Conservation (phyloP, 1,139 yeast genomes). For the Geotrichum siamense region DNA sequence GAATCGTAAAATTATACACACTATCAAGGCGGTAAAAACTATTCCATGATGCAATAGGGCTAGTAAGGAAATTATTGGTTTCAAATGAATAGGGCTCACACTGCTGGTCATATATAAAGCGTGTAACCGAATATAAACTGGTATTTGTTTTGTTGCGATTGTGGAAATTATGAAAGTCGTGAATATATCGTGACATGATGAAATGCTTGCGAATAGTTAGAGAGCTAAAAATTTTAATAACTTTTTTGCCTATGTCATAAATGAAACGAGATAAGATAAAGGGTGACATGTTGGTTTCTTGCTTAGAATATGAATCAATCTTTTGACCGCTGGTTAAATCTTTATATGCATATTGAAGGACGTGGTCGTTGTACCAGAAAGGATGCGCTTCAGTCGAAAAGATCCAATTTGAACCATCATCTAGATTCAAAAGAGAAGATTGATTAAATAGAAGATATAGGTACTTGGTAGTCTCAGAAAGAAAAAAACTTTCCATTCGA, state of each 20-base stretch:
- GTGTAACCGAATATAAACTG: neutral
- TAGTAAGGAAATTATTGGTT: conserved; percentile 17
- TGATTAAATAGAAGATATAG: conserved; percentile 73
- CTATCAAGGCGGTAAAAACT: conserved; percentile 32
- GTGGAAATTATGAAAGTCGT: neutral
- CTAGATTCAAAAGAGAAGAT: conserved; percentile 46
- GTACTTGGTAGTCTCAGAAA: conserved; percentile 81
- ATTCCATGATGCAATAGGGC: conserved; percentile 33
- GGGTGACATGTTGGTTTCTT: neutral
- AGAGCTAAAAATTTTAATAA: neutral
- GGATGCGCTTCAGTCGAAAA: conserved; percentile 96
- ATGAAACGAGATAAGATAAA: neutral
- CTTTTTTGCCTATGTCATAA: neutral
- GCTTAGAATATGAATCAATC: neutral
- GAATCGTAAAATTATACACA: conserved; percentile 25
- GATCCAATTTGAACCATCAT: conserved; percentile 50
- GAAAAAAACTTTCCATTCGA: conserved; percentile 85
- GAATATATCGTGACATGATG: neutral
- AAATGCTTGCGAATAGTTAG: neutral
- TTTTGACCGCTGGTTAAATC: neutral
- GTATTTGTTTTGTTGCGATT: neutral
- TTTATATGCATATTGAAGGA: conserved; percentile 24
- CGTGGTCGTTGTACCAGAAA: conserved; percentile 49
- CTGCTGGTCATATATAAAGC: conserved; percentile 12
- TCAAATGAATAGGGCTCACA: conserved; percentile 7